Evolutionary conservation across 2,329 filamentous ascomycete genomes (phyloP), one percentile per base, ranked within the genome.

Genomic region (Colletotrichum abscissum): DNA sequence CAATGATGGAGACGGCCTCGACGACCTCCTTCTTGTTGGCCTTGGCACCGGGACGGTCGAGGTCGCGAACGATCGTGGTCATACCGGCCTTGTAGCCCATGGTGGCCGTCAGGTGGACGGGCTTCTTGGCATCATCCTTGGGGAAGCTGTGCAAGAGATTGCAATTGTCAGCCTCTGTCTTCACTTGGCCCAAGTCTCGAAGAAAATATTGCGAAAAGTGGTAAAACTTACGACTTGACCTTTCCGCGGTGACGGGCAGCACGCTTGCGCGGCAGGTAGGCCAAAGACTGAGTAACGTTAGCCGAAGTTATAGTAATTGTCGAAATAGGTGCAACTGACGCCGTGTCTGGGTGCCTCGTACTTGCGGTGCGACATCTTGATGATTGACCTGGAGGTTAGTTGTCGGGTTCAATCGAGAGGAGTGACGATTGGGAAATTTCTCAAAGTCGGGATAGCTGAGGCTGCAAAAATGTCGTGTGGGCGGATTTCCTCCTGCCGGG

Each of bases 21-120:
- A 96, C 93, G 85, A 97, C 88, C 88, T 98, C 92, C 92, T 98
- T 95, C 95, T 98, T 98, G 94, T 99, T 95, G 88, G 97, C 92
- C 93, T 99, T 99, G 83, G 97, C 97, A 88, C 97, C 97, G 79
- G 97, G 97, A 88, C 97, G 94, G 92, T 99, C 97, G 87, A 98
- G 92, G 88, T 98, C 96, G 88, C 97, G 96, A 86, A 99, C 97
- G 88, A 98, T 97, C 83, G 97, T 99, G 87, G 95, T 98, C 97
- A 99, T 99, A 87, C 97, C 97, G 86, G 97, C 97, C 95, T 99
- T 99, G 93, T 99, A 99, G 86, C 97, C 97, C 93, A 98, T 95
- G 84, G 95, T 89, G 84, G 97, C 97, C 78, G 97, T 99, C 83
- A 99, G 92, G 92, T 99, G 97, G 87, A 98, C 95, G 83, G 95